phyloP scores from a whole-genome alignment of 116 monocot genomes.

The Dioscorea cayenensis region DNA sequence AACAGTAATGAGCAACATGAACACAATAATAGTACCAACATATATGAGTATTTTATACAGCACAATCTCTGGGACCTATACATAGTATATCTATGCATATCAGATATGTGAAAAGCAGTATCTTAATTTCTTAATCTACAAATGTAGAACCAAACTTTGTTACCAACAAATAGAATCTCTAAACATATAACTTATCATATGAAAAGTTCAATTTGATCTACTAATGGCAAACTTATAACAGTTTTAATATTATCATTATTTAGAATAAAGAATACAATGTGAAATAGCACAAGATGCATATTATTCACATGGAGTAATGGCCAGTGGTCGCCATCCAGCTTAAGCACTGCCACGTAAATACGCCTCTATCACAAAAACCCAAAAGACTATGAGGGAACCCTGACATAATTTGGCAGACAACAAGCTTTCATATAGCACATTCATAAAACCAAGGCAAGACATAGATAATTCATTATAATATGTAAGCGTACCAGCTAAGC shows the following conservation, averaged over 20 bases:
- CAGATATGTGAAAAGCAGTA: neutral
- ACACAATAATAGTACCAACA: too few species aligned
- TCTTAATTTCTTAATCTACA: too few species aligned
- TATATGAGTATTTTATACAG: too few species aligned
- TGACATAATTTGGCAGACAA: neutral
- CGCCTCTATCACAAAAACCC: neutral
- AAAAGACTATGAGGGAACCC: neutral
- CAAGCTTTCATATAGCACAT: neutral
- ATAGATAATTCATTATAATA: slow-evolving; percentile 1
- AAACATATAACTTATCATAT: neutral
- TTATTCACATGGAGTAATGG: too few species aligned
- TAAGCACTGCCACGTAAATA: neutral
- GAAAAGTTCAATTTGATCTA: neutral
- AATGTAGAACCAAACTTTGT: neutral
- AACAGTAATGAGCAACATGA: too few species aligned
- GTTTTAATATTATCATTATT: too few species aligned
- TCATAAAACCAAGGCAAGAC: neutral
- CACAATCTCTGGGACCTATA: too few species aligned
- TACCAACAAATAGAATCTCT: neutral
- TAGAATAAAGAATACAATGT: too few species aligned
- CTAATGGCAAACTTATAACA: neutral
- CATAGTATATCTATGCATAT: too few species aligned
- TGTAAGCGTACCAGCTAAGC: slow-evolving; percentile 39
- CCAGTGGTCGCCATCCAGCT: too few species aligned
- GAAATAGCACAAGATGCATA: too few species aligned